These are phyloP conservation scores for Barnettozyma salicaria DNA, from an alignment of 805 yeast species.

Conservation along the genomic window DNA sequence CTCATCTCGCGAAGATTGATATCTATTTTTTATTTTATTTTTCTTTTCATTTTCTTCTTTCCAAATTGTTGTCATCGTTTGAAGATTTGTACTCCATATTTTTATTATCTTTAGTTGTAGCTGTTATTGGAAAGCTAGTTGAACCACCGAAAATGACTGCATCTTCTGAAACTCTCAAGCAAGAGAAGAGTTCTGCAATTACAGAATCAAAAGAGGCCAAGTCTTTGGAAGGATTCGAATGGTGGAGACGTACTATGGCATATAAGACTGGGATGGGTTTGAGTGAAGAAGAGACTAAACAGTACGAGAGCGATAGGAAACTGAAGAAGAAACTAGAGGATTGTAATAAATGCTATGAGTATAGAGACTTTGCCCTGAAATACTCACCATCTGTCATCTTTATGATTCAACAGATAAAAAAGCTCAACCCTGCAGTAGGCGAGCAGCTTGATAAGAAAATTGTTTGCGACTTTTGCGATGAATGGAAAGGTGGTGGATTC, in stretches of 20 bases:
- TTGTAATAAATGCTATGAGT: constrained; percentile 67
- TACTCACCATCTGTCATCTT: constrained; percentile 83
- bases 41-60: not conserved
- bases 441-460: constrained; percentile 46
- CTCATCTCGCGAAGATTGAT: constrained; percentile 6
- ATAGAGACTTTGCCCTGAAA: constrained; percentile 71
- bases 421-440: constrained; percentile 37
- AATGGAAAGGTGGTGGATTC: constrained; percentile 83
- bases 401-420: constrained; percentile 77
- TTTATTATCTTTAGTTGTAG: too few species aligned
- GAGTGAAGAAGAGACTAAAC: constrained; percentile 41
- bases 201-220: constrained; percentile 12
- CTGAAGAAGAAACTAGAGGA: constrained; percentile 41
- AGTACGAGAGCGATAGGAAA: constrained; percentile 50
- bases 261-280: constrained; percentile 69
- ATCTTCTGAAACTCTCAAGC: constrained; percentile 3
- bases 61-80: constrained; percentile 2
- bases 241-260: constrained; percentile 74
- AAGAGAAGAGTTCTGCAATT: constrained; percentile 7
- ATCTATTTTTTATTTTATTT: too few species aligned
- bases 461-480: constrained; percentile 79
- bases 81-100: too few species aligned
- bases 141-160: constrained; percentile 5
- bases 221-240: constrained; percentile 48
- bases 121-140: too few species aligned